These are phyloP conservation scores for Sphagnum contortum DNA, from an alignment of 225 moss, liverwort and hornwort species.

Conservation along the genomic window DNA sequence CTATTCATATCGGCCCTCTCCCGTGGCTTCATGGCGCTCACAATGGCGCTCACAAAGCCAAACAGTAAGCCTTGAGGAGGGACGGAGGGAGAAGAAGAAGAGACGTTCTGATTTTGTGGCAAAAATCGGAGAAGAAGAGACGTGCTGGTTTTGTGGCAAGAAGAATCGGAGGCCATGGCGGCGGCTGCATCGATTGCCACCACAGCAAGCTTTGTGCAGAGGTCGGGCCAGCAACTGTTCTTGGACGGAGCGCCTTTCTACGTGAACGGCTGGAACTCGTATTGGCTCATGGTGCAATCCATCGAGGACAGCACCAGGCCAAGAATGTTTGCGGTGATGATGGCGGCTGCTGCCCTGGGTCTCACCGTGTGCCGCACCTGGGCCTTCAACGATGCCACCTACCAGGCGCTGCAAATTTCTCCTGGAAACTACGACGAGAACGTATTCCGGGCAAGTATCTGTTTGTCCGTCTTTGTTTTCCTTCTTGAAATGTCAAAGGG, in stretches of 20 bases:
- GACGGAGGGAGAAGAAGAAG: too few relatives aligned
- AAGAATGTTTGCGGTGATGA: conserved; percentile 24
- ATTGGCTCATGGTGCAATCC: conserved; percentile 57
- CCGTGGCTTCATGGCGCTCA: too few relatives aligned
- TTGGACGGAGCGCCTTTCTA: conserved; percentile 51
- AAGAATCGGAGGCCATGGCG: too few relatives aligned
- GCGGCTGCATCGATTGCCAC: too few relatives aligned
- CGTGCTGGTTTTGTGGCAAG: too few relatives aligned
- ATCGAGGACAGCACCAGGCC: conserved; percentile 29
- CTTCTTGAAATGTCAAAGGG: not conserved
- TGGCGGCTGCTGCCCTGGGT: conserved; percentile 42
- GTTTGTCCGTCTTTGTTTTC: not conserved
- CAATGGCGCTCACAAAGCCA: too few relatives aligned
- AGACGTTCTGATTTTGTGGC: too few relatives aligned
- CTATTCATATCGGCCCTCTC: too few relatives aligned
- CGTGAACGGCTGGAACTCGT: conserved; percentile 65
- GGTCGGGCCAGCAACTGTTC: conserved; percentile 25
- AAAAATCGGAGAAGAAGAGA: too few relatives aligned
- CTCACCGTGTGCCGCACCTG: conserved; percentile 73
- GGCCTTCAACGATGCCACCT: conserved; percentile 56
- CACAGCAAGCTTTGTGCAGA: conserved; percentile 21
- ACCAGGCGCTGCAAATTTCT: conserved; percentile 43
- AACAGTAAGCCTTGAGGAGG: too few relatives aligned
- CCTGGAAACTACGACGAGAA: conserved; percentile 53
- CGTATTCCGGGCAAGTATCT: conserved; percentile 9